Base-by-base conservation (phyloP, 345 rosid species). In the Gynandropsis gynandra region DNA sequence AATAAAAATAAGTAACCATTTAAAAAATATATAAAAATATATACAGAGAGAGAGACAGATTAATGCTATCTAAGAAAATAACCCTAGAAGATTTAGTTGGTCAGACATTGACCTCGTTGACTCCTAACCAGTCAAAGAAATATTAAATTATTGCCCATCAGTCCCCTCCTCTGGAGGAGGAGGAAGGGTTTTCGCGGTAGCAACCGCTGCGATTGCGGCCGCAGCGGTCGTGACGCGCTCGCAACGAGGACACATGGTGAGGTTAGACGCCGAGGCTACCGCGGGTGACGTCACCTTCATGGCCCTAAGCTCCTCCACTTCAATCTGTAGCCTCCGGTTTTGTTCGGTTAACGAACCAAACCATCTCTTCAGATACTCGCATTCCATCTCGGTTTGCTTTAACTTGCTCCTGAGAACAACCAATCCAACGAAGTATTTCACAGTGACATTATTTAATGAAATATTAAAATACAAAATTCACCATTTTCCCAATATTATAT, bases 371-470 rank as follows among this genome's bases (percentile, higher is more conserved):
- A 92, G 56, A 68, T 82, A 82, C 70, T 87, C 95, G 32, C 96
- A 92, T 66, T 92, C 98, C 77, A 87, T 76, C 62, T 87, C 98
- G 13, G 95, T 92, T 68, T 92, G 98, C 72, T 87, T 92, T 71
- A 84, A 56, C 74, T 92, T 92, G 77, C 95, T 82, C 87, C 98
- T 92, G 72, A n/a, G 24, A 46, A 45, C 39, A 39, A 42, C 50
- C 47, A 52, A 52, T 10, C 45, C 46, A 33, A 47, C 8, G 13
- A 16, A 0, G 43, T 8, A 0, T n/a, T n/a, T n/a, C n/a, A n/a
- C n/a, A n/a, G n/a, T n/a, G n/a, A n/a, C n/a, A n/a, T n/a, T n/a
- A n/a, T n/a, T n/a, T n/a, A n/a, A n/a, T n/a, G n/a, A n/a, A n/a
- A n/a, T n/a, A n/a, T n/a, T n/a, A n/a, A n/a, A n/a, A n/a, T n/a